Base-by-base conservation (phyloP, 257 asterid genomes). In the Prunella vulgaris region DNA sequence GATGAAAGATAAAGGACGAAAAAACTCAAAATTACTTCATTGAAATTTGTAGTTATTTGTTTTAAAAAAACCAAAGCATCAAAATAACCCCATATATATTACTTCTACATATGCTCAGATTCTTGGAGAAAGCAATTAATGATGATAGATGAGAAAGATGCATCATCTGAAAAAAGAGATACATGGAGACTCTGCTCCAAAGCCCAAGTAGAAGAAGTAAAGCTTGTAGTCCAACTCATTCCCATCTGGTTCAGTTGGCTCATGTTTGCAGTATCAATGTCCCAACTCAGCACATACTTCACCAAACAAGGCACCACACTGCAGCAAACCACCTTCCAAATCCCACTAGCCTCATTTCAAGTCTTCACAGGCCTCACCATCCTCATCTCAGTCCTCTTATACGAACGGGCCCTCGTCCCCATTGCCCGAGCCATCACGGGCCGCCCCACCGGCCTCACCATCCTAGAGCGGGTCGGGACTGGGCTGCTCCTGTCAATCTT, bases 281-380 rank as follows among this genome's bases (percentile, higher is more conserved):
- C 85, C 18, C 88, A 83, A 60, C 56, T 64, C 0, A 42, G 81
- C 70, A 84, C 88, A 7, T 84, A 69, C 54, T 80, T 80, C 79
- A 84, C 82, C 49, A 81, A 84, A 74, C 88, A 84, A 74, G 85
- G 82, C 68, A 74, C 51, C 58, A 83, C 85, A 0, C 33, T 84
- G n/a, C n/a, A n/a, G n/a, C 65, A 30, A 10, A 28, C n/a, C n/a
- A 60, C 48, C 20, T 76, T 76, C 53, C 79, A 71, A 28, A 57
- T 84, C 54, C 80, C 88, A 30, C 72, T 84, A 7, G 88, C 85
- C 1, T 78, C 88, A 1, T 77, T 84, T 70, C 88, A 84, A 71
- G 84, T 78, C 10, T 27, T 81, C 66, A 74, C 81, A 5, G 82
- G 85, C 60, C 67, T 78, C 64, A 74, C 88, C 3, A 84, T 81